Percentiles rank a stretch among this genome's conserved stretches.
Evolutionary conservation across 1,284 basidiomycete genomes (phyloP).

Genomic region (Prillingera fragicola): DNA sequence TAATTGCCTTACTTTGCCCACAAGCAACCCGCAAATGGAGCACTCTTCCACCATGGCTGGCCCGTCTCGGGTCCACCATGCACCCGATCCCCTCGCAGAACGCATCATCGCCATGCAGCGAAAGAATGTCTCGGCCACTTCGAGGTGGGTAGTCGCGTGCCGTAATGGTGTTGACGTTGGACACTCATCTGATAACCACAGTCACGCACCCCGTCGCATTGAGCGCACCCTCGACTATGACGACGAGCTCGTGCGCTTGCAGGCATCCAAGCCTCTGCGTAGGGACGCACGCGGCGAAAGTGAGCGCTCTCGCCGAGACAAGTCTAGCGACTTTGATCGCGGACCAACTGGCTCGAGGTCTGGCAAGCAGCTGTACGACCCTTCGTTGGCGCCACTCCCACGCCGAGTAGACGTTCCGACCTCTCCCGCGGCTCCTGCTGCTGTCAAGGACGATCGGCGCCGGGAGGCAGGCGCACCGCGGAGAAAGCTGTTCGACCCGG

Average conservation of each 20-base stretch:
- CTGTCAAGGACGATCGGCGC: conserved; percentile 4
- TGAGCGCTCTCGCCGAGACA: no score
- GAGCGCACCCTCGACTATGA: no score
- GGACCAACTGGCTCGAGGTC: conserved; percentile 6
- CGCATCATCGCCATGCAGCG: conserved; percentile 28
- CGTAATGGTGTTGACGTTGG: no score
- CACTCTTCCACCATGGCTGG: conserved; percentile 3
- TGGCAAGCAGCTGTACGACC: conserved; percentile 14
- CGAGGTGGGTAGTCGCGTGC: no score
- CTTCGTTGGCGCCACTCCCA: conserved; percentile 1
- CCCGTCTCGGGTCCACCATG: conserved; percentile 4
- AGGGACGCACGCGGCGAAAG: no score
- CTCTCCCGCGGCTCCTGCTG: neutral
- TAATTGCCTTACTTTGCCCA: neutral
- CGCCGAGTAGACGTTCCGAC: neutral
- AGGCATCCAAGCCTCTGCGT: no score
- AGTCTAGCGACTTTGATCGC: conserved; percentile 17
- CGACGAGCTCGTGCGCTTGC: no score
- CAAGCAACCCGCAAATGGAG: conserved; percentile 6
- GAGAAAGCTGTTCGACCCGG: conserved; percentile 13
- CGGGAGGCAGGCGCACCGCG: conserved; percentile 2
- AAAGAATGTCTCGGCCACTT: conserved; percentile 24
- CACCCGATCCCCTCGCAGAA: conserved; percentile 12
- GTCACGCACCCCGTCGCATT: no score
- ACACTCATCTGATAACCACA: no score